Percentiles rank a stretch among this genome's conserved stretches.
phyloP scores from a whole-genome alignment of 192 early-diverging fungal genomes.

The Dissophora ornata region DNA sequence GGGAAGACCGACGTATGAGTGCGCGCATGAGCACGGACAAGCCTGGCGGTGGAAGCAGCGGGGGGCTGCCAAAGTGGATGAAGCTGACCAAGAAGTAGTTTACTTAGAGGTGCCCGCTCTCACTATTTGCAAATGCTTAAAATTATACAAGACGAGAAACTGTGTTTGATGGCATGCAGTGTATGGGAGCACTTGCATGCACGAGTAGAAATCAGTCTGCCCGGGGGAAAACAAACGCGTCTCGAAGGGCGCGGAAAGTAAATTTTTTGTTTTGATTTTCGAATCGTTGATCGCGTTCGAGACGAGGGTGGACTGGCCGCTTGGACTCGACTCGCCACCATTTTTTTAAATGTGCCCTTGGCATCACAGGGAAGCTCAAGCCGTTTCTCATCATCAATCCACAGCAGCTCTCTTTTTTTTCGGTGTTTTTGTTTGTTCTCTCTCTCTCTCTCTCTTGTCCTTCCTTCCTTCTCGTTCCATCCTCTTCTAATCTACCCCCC shows the following conservation, averaged over 20 bases:
- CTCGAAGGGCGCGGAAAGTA: background rate
- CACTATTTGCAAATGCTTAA: no score
- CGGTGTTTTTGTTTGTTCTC: background rate
- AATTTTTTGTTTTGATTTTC: background rate
- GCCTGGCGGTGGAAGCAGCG: slow-evolving; percentile 24
- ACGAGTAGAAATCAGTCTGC: background rate
- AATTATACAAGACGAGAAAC: no score
- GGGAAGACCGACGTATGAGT: slow-evolving; percentile 38
- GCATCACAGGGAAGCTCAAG: no score
- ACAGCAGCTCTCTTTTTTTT: background rate
- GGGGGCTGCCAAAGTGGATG: slow-evolving; percentile 50
- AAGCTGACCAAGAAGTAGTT: slow-evolving; percentile 47
- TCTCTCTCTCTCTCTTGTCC: background rate
- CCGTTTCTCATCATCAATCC: no score
- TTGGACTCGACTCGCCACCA: slow-evolving; percentile 12
- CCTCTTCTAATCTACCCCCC: background rate
- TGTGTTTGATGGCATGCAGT: no score
- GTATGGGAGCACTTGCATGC: no score
- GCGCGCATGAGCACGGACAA: slow-evolving; percentile 48
- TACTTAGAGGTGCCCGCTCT: no score
- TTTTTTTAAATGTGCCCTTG: no score
- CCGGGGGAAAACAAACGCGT: slow-evolving; percentile 1
- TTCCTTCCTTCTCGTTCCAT: background rate
- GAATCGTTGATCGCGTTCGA: background rate
- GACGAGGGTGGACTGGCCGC: no score